These are phyloP conservation scores for Exophiala viscosa DNA, from an alignment of 2,329 filamentous ascomycete genomes.

Conservation along the genomic window DNA sequence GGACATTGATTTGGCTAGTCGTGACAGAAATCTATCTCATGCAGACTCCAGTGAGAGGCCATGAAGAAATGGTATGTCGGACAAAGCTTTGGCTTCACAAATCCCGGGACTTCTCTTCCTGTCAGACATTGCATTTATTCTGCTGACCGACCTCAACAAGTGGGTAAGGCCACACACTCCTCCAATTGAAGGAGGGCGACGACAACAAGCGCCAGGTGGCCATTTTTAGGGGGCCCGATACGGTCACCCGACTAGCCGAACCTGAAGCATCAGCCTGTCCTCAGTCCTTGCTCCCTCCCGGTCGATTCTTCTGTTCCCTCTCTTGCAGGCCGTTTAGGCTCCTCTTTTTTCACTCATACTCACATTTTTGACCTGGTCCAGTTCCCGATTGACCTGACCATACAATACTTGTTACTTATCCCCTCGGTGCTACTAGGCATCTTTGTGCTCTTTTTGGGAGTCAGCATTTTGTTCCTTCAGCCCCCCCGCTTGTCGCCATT, in stretches of 20 bases:
- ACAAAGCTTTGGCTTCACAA: too few relatives aligned
- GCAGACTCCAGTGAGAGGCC: too few relatives aligned
- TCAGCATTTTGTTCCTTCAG: slow-evolving; percentile 9
- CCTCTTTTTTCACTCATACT: slow-evolving; percentile 8
- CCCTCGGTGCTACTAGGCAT: background rate
- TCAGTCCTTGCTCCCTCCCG: background rate
- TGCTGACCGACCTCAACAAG: too few relatives aligned
- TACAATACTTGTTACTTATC: background rate
- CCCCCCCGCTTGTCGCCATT: slow-evolving; percentile 1
- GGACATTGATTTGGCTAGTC: too few relatives aligned
- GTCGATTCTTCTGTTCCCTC: background rate
- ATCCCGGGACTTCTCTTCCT: too few relatives aligned
- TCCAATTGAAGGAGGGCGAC: too few relatives aligned
- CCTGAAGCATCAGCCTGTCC: background rate
- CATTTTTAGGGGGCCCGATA: background rate
- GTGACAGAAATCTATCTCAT: too few relatives aligned
- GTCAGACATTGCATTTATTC: too few relatives aligned
- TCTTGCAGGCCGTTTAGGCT: slow-evolving; percentile 15
- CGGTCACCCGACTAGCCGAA: background rate
- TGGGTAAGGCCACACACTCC: too few relatives aligned
- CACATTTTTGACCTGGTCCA: slow-evolving; percentile 16
- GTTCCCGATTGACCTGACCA: slow-evolving; percentile 4
- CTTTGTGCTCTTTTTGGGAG: slow-evolving; percentile 1
- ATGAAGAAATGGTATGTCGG: too few relatives aligned
- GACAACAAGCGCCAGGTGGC: background rate